These are phyloP conservation scores for Verticillium longisporum DNA, from an alignment of 2,329 filamentous ascomycete genomes.

Conservation along the genomic window DNA sequence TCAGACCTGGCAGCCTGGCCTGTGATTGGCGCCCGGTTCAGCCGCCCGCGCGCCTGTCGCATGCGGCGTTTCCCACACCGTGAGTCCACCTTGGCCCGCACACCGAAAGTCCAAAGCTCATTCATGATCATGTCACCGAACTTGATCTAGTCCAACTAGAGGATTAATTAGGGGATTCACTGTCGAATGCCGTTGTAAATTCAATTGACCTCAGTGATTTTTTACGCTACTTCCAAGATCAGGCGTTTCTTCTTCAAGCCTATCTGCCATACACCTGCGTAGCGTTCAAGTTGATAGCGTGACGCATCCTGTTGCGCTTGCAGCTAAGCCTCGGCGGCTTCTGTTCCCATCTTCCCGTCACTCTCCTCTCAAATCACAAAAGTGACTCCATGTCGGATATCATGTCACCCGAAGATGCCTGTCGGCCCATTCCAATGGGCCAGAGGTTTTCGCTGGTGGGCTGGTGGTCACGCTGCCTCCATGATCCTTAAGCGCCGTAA, in stretches of 20 bases:
- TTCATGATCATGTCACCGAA: neutral
- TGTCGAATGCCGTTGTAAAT: too few species aligned
- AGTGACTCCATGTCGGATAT: neutral
- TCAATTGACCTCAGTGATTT: too few species aligned
- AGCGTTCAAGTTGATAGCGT: too few species aligned
- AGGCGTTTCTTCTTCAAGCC: too few species aligned
- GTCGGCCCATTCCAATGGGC: too few species aligned
- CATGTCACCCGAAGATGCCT: neutral
- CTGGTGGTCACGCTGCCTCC: neutral
- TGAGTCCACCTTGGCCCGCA: neutral
- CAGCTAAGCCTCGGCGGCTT: neutral
- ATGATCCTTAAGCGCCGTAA: neutral
- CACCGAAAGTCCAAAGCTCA: neutral
- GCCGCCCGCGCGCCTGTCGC: neutral
- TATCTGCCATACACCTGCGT: neutral
- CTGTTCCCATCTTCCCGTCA: neutral
- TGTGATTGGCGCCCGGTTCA: constrained; percentile 2
- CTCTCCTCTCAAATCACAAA: neutral
- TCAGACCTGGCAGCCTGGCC: constrained; percentile 9
- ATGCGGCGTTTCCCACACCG: neutral
- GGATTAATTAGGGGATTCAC: too few species aligned
- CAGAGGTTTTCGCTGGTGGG: neutral
- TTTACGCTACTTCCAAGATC: too few species aligned
- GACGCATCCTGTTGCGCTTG: too few species aligned
- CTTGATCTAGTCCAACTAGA: too few species aligned